Evolutionary conservation across 257 asterid species (phyloP), one percentile per base, ranked within the genome.

Genomic region (Forsythia suspensa): DNA sequence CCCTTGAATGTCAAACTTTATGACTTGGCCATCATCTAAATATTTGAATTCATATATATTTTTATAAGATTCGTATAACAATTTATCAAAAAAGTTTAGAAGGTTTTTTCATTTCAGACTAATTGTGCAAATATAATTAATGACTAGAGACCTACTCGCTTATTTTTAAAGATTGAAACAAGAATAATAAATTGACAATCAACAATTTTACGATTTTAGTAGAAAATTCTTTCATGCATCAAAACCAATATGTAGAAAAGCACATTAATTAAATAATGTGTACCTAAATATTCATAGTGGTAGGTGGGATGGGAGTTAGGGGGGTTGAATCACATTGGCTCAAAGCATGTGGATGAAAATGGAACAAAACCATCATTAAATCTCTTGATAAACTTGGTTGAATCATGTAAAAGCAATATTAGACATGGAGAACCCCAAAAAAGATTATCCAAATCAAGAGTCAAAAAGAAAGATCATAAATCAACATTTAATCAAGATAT

Each of bases 401-500:
- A 78, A 86, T 82, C 77, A 79, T 80, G 80, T 55, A 57, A 82
- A 78, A 73, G 82, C 78, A 82, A 77, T 82, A 84, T 84, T 80
- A 86, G 91, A 84, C 82, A 82, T 73, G 84, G 87, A 82, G 88
- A 81, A 15, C 81, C 83, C 46, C 68, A 68, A 68, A 38, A 72
- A 52, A 48, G 82, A 80, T 81, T 78, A 76, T 84, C 82, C 92
- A 85, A 90, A 80, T 79, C 78, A 87, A 73, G 81, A 76, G 89
- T 90, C 91, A 85, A 87, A 82, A 84, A 80, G 83, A 82, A 24
- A 85, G 77, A 79, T 86, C 80, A 80, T 83, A 86, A 81, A 85
- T 82, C 89, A 86, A 85, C 87, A 81, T 84, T 24, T 88, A 84
- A 83, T 74, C 42, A 77, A 78, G 89, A 85, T 83, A 82, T 84